phyloP scores from a whole-genome alignment of 495 filamentous ascomycete species.

The Lineolata rhizophorae region DNA sequence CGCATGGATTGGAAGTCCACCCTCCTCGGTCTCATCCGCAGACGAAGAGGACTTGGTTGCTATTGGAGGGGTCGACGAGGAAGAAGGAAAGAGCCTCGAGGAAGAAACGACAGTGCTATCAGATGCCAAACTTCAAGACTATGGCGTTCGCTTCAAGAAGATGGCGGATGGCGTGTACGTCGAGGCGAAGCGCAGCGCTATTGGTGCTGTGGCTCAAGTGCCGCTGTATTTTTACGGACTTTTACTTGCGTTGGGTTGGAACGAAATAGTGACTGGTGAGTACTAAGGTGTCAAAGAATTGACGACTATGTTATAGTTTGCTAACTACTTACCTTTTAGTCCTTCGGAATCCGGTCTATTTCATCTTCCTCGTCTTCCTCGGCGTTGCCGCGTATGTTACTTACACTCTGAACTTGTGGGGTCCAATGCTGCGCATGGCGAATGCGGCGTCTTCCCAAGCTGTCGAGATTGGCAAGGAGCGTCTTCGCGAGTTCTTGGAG shows the following conservation, averaged over 20 bases:
- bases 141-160: constrained; percentile 91
- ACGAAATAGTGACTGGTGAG: constrained; percentile 82
- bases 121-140: constrained; percentile 70
- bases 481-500: constrained; percentile 69
- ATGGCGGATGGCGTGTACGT: constrained; percentile 92
- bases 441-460: constrained; percentile 76
- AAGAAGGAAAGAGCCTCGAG: constrained; percentile 77
- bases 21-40: constrained; percentile 48
- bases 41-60: constrained; percentile 77
- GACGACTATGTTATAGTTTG: neutral
- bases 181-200: constrained; percentile 88
- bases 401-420: constrained; percentile 83
- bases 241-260: constrained; percentile 82
- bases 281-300: constrained; percentile 3
- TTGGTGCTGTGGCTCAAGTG: constrained; percentile 85
- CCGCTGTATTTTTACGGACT: constrained; percentile 86
- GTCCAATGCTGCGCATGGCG: constrained; percentile 83
- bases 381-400: constrained; percentile 64
- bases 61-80: constrained; percentile 78
- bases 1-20: constrained; percentile 60
- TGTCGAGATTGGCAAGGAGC: constrained; percentile 70
- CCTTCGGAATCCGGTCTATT: constrained; percentile 77
- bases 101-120: constrained; percentile 89
- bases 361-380: constrained; percentile 62
- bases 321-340: constrained; percentile 33